Conservation (phyloP, 2,329 filamentous ascomycete species). For the Neofusicoccum sp. region DNA sequence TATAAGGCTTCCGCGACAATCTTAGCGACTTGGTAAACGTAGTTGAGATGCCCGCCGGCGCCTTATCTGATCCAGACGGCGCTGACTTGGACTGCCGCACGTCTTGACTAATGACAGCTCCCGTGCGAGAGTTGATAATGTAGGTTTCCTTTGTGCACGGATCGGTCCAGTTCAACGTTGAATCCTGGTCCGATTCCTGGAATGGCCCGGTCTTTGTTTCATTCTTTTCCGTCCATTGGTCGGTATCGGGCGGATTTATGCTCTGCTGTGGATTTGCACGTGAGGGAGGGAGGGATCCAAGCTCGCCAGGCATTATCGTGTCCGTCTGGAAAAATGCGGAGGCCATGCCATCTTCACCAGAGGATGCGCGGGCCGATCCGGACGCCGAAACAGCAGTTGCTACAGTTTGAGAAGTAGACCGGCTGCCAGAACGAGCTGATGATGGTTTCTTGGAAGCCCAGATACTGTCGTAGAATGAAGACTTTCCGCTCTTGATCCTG, state of each 20-base stretch:
- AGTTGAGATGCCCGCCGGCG: conserved; percentile 21
- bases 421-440: neutral
- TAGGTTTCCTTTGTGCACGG: conserved; percentile 55
- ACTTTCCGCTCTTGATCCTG: conserved; percentile 44
- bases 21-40: conserved; percentile 32
- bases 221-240: neutral
- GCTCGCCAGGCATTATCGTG: neutral
- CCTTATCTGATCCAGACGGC: conserved; percentile 5
- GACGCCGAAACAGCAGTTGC: neutral
- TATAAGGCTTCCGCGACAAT: conserved; percentile 24
- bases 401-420: neutral
- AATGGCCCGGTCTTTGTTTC: neutral
- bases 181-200: conserved; percentile 25
- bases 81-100: neutral
- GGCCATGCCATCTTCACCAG: neutral
- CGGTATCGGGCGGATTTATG: neutral
- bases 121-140: conserved; percentile 57
- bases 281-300: neutral
- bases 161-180: conserved; percentile 59
- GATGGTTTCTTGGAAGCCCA: conserved; percentile 17
- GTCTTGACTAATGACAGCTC: conserved; percentile 34
- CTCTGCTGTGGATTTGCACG: neutral
- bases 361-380: conserved; percentile 6
- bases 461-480: conserved; percentile 31
- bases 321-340: conserved; percentile 10